Evolutionary conservation across 441 rosid species (phyloP).

Genomic region (Gossypium aridum): DNA sequence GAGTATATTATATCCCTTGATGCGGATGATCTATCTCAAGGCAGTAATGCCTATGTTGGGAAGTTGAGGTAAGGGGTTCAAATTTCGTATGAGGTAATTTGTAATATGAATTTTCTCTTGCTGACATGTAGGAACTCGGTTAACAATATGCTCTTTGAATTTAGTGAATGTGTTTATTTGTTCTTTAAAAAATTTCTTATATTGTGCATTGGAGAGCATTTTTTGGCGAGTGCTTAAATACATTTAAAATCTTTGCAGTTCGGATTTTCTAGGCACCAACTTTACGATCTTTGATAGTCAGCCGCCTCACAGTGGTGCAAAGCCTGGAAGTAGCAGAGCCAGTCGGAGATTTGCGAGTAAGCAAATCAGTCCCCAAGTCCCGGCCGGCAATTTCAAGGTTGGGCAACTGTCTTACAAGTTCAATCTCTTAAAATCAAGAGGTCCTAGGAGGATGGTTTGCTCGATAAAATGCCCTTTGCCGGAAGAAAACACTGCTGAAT

Average conservation of each 20-base stretch:
- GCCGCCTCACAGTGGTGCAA: constrained; percentile 76
- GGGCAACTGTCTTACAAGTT: constrained; percentile 89
- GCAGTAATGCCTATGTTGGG: constrained; percentile 87
- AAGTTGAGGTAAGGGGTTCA: constrained; percentile 55
- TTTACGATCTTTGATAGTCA: constrained; percentile 81
- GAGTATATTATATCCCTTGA: constrained; percentile 88
- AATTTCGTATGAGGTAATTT: not conserved
- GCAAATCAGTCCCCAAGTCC: constrained; percentile 88
- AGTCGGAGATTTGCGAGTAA: constrained; percentile 85
- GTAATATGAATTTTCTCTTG: not conserved
- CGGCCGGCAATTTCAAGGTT: constrained; percentile 80
- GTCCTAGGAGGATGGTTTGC: constrained; percentile 93
- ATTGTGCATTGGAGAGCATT: not conserved
- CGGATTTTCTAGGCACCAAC: constrained; percentile 94
- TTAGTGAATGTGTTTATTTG: too few species aligned
- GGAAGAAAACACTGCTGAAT: constrained; percentile 23
- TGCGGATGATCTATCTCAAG: constrained; percentile 78
- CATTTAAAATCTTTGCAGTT: constrained; percentile 35
- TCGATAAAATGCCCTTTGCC: constrained; percentile 45
- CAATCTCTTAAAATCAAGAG: constrained; percentile 87
- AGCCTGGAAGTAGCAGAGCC: constrained; percentile 59
- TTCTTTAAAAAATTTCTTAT: not conserved
- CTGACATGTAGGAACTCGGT: not conserved
- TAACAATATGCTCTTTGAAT: not conserved
- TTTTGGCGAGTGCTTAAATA: not conserved